Evolutionary conservation across 2,329 filamentous ascomycete genomes (phyloP).

Genomic region (Aureobasidium namibiae): DNA sequence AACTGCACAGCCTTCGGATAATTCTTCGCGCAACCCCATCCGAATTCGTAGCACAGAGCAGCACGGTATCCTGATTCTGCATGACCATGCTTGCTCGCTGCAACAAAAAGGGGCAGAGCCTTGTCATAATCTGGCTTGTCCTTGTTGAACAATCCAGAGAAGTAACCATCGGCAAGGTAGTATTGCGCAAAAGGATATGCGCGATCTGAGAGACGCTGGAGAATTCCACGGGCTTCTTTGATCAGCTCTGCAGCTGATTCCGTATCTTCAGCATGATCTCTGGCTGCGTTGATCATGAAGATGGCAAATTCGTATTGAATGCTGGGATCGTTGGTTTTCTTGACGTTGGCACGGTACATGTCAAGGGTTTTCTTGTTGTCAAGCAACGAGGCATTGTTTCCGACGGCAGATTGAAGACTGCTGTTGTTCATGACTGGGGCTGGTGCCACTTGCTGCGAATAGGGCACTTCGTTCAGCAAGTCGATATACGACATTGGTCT

Average conservation of each 20-base stretch:
- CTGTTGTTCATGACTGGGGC: slow-evolving; percentile 66
- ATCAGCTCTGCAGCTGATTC: slow-evolving; percentile 55
- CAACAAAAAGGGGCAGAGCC: slow-evolving; percentile 84
- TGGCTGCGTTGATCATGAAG: slow-evolving; percentile 83
- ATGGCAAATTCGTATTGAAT: slow-evolving; percentile 96
- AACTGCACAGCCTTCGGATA: slow-evolving; percentile 89
- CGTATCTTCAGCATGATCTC: slow-evolving; percentile 50
- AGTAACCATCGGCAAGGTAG: slow-evolving; percentile 89
- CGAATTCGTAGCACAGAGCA: slow-evolving; percentile 93
- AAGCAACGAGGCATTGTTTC: slow-evolving; percentile 82
- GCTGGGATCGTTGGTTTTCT: slow-evolving; percentile 85
- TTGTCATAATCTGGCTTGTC: slow-evolving; percentile 85
- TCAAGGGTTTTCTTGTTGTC: slow-evolving; percentile 90
- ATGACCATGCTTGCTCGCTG: slow-evolving; percentile 93
- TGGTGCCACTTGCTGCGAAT: slow-evolving; percentile 68
- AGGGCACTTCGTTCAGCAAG: slow-evolving; percentile 56
- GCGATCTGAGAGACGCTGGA: slow-evolving; percentile 76
- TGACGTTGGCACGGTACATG: slow-evolving; percentile 95
- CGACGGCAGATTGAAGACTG: slow-evolving; percentile 67
- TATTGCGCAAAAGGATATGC: slow-evolving; percentile 97
- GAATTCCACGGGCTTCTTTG: slow-evolving; percentile 78
- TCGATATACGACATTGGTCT: slow-evolving; percentile 55
- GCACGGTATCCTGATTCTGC: slow-evolving; percentile 92
- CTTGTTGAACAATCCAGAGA: slow-evolving; percentile 91
- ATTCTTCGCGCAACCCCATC: slow-evolving; percentile 89